Percentiles rank a stretch among this genome's conserved stretches.
These are phyloP conservation scores for Amniculicola lignicola DNA, from an alignment of 495 filamentous ascomycete species.

Conservation along the genomic window DNA sequence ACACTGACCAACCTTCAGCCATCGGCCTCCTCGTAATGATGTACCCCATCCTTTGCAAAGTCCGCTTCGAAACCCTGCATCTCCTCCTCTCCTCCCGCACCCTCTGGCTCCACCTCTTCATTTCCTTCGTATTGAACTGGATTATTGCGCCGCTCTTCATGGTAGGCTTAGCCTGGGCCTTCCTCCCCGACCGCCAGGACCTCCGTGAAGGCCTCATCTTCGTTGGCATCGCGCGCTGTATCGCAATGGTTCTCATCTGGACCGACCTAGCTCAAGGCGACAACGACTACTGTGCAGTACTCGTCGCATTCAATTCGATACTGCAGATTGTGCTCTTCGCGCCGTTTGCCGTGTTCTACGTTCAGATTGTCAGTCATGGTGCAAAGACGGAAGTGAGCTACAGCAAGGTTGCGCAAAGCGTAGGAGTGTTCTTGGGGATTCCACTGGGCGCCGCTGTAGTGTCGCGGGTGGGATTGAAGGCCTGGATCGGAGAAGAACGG, in stretches of 20 bases:
- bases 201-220: slow-evolving; percentile 43
- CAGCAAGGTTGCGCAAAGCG: slow-evolving; percentile 37
- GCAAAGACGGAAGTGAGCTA: slow-evolving; percentile 31
- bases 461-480: slow-evolving; percentile 35
- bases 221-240: slow-evolving; percentile 43
- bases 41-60: slow-evolving; percentile 93
- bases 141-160: slow-evolving; percentile 85
- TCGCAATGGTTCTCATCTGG: slow-evolving; percentile 46
- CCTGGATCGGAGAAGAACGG: slow-evolving; percentile 31
- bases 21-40: slow-evolving; percentile 88
- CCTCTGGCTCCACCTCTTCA: slow-evolving; percentile 75
- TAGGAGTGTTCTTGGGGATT: slow-evolving; percentile 43
- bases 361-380: slow-evolving; percentile 38
- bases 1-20: slow-evolving; percentile 49
- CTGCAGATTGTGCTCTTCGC: slow-evolving; percentile 44
- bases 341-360: slow-evolving; percentile 42
- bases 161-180: slow-evolving; percentile 55
- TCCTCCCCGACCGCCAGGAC: slow-evolving; percentile 41
- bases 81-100: slow-evolving; percentile 57
- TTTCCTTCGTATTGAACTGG: slow-evolving; percentile 84
- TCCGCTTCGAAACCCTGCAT: slow-evolving; percentile 79
- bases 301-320: slow-evolving; percentile 43
- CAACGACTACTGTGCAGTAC: slow-evolving; percentile 43
- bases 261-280: slow-evolving; percentile 42
- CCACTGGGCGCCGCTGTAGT: slow-evolving; percentile 41